Evolutionary conservation across 179 eudicot species (phyloP).

Genomic region (Patellifolia procumbens): DNA sequence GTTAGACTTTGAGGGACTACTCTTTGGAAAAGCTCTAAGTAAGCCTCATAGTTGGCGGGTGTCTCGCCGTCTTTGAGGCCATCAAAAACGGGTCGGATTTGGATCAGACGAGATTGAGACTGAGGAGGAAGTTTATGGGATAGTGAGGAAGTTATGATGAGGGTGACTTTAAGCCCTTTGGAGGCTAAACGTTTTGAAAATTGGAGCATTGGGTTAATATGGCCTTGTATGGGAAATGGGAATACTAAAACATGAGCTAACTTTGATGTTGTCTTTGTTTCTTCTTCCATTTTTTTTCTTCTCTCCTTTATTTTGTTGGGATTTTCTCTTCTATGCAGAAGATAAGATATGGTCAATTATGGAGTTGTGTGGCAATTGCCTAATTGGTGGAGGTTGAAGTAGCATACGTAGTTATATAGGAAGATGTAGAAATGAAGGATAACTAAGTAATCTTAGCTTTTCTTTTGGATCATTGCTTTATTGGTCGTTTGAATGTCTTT

Average conservation of each 20-base stretch:
- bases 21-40: slow-evolving; percentile 1
- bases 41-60: neutral
- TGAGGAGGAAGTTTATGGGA: slow-evolving; percentile 10
- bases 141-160: slow-evolving; percentile 29
- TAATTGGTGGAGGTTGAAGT: neutral
- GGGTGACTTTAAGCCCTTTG: slow-evolving; percentile 41
- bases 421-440: neutral
- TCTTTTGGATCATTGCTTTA: too few relatives aligned
- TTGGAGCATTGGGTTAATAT: slow-evolving; percentile 51
- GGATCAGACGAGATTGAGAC: neutral
- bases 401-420: neutral
- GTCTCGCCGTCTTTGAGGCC: slow-evolving; percentile 10
- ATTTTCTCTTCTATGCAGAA: neutral
- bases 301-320: neutral
- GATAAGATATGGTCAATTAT: neutral
- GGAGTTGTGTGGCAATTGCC: neutral
- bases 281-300: neutral
- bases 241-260: slow-evolving; percentile 37
- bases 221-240: slow-evolving; percentile 45
- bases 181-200: slow-evolving; percentile 47
- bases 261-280: neutral
- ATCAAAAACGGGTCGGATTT: slow-evolving; percentile 12
- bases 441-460: neutral
- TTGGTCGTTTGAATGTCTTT: too few relatives aligned
- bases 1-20: slow-evolving; percentile 9